phyloP scores from a whole-genome alignment of 768 basidiomycete species.

The Trametes villosa region DNA sequence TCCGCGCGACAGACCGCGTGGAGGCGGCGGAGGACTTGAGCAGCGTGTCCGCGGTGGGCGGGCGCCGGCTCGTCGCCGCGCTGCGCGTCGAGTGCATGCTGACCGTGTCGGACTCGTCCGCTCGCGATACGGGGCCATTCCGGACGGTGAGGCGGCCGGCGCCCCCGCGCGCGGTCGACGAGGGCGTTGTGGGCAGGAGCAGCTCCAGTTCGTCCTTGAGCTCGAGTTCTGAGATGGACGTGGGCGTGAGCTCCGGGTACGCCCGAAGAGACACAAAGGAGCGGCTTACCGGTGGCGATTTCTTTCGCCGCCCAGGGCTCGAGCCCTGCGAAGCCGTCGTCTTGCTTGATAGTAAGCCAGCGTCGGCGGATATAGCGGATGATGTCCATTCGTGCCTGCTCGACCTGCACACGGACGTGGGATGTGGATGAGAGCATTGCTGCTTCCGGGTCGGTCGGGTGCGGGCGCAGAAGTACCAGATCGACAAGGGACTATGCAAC shows the following conservation, averaged over 20 bases:
- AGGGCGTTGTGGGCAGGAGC: constrained; percentile 47
- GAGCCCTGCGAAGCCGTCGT: constrained; percentile 81
- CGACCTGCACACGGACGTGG: constrained; percentile 70
- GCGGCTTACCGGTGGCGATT: constrained; percentile 72
- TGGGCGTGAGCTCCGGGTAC: background rate
- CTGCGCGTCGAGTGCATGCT: constrained; percentile 54
- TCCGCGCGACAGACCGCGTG: constrained; percentile 51
- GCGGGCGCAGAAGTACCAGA: constrained; percentile 69
- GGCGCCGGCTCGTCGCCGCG: constrained; percentile 44
- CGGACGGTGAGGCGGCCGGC: constrained; percentile 26
- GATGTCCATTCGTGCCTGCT: constrained; percentile 69
- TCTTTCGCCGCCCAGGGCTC: constrained; percentile 90
- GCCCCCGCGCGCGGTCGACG: constrained; percentile 20
- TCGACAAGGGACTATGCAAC: constrained; percentile 67
- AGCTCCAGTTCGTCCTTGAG: constrained; percentile 75
- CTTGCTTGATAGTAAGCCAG: constrained; percentile 75
- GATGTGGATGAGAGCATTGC: constrained; percentile 75
- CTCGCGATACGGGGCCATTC: constrained; percentile 23
- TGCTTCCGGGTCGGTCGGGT: constrained; percentile 57
- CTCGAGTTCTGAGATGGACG: constrained; percentile 65
- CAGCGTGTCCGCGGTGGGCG: constrained; percentile 29
- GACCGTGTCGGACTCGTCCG: constrained; percentile 43
- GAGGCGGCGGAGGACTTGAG: constrained; percentile 43
- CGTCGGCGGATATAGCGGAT: constrained; percentile 76
- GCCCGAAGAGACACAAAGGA: background rate